These are phyloP conservation scores for Sporothrix variecibatus DNA, from an alignment of 2,329 filamentous ascomycete genomes.

Conservation along the genomic window DNA sequence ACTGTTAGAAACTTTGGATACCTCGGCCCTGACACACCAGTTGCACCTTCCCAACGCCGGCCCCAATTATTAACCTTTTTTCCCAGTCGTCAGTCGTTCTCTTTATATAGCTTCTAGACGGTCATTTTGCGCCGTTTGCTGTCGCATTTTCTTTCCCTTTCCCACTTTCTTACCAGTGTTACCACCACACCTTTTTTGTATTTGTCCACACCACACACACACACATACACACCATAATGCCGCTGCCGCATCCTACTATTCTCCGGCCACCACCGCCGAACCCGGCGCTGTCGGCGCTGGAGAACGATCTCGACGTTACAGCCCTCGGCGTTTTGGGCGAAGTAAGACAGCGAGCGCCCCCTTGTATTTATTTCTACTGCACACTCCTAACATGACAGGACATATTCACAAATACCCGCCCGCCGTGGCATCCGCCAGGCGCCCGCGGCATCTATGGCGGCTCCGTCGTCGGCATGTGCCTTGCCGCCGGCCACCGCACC, in stretches of 20 bases:
- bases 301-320: constrained; percentile 86
- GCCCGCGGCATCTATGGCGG: constrained; percentile 94
- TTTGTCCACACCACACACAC: not conserved
- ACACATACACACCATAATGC: constrained; percentile 16
- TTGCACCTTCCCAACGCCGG: not conserved
- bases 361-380: no score
- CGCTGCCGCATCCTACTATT: constrained; percentile 52
- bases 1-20: not conserved
- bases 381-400: constrained; percentile 45
- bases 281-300: constrained; percentile 73
- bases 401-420: constrained; percentile 92
- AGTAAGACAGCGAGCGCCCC: not conserved
- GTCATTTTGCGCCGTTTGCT: not conserved
- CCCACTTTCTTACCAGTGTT: not conserved
- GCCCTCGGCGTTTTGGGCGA: constrained; percentile 74
- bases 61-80: constrained; percentile 13
- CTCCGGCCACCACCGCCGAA: constrained; percentile 75
- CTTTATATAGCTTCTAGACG: not conserved
- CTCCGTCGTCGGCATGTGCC: constrained; percentile 87
- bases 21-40: constrained; percentile 6
- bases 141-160: not conserved
- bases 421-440: constrained; percentile 87
- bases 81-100: no score
- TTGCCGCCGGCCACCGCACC: constrained; percentile 84
- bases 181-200: not conserved